These are phyloP conservation scores for Nicotiana undulata DNA, from an alignment of 257 asterid genomes.

Conservation along the genomic window DNA sequence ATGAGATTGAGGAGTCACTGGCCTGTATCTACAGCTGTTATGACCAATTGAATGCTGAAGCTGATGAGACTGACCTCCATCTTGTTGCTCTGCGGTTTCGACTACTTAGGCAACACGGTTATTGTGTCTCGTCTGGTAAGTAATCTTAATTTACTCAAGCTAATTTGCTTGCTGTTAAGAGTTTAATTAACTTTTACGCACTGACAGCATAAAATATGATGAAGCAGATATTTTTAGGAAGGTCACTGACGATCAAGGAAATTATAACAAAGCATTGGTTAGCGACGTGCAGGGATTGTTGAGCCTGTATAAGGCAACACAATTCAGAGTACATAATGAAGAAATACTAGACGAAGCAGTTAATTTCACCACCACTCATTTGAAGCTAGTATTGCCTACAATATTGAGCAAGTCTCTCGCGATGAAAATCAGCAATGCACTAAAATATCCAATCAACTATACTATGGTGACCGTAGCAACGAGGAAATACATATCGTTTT, in stretches of 20 bases:
- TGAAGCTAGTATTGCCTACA: background rate
- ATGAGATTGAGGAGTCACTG: background rate
- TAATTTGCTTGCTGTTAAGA: too few relatives aligned
- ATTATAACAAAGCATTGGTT: background rate
- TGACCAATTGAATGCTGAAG: background rate
- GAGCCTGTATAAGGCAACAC: slow-evolving; percentile 30
- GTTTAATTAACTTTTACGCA: too few relatives aligned
- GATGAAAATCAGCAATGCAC: slow-evolving; percentile 7
- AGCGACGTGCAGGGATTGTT: slow-evolving; percentile 14
- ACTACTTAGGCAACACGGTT: slow-evolving; percentile 14
- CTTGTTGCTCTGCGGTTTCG: slow-evolving; percentile 8
- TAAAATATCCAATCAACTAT: slow-evolving; percentile 13
- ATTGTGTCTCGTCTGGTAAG: background rate
- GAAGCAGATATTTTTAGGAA: slow-evolving; percentile 18
- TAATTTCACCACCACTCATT: slow-evolving; percentile 11
- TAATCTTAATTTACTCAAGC: background rate
- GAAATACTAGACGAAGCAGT: slow-evolving; percentile 14
- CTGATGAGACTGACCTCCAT: slow-evolving; percentile 5
- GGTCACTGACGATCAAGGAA: slow-evolving; percentile 13
- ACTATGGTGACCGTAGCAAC: slow-evolving; percentile 19
- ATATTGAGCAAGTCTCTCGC: background rate
- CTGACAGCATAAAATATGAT: background rate
- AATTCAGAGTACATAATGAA: slow-evolving; percentile 9
- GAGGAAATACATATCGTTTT: slow-evolving; percentile 7
- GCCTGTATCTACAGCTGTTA: background rate